A percentile compares a stretch with the other conserved stretches of the same genome.
These are phyloP conservation scores for Corynascus novoguineensis DNA, from an alignment of 495 filamentous ascomycete species.

Conservation along the genomic window DNA sequence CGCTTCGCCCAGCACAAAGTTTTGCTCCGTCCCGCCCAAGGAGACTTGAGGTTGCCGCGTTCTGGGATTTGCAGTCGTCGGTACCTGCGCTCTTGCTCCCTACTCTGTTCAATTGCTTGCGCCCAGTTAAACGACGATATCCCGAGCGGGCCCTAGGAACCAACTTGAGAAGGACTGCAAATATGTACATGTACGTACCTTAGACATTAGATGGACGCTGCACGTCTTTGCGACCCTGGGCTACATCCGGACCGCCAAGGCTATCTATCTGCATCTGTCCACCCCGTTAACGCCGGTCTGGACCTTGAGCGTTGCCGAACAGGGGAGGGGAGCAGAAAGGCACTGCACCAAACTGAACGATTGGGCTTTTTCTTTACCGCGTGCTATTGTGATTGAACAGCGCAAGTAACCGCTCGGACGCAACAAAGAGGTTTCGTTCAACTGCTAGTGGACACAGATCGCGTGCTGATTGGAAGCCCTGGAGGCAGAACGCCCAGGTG, in stretches of 20 bases:
- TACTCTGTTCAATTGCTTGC: constrained; percentile 5
- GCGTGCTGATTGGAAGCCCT: not conserved
- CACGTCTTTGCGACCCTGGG: too few relatives aligned
- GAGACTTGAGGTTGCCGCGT: too few relatives aligned
- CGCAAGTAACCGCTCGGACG: not conserved
- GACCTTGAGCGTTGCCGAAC: too few relatives aligned
- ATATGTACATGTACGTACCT: too few relatives aligned
- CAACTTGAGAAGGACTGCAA: too few relatives aligned
- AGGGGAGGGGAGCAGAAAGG: too few relatives aligned
- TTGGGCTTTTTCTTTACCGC: not conserved
- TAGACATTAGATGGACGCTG: too few relatives aligned
- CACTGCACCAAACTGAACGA: too few relatives aligned
- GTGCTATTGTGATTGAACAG: not conserved
- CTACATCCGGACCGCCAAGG: not conserved
- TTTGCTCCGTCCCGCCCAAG: constrained; percentile 8
- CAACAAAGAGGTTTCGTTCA: not conserved
- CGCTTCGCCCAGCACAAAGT: not conserved
- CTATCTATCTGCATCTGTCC: too few relatives aligned
- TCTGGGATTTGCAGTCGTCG: not conserved
- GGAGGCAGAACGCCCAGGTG: not conserved
- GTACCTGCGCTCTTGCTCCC: constrained; percentile 5
- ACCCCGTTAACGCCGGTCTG: too few relatives aligned
- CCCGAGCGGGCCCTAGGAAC: too few relatives aligned
- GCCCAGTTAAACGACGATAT: too few relatives aligned
- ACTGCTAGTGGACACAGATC: not conserved